phyloP scores from a whole-genome alignment of 441 rosid species.

The Syzygium malaccense region DNA sequence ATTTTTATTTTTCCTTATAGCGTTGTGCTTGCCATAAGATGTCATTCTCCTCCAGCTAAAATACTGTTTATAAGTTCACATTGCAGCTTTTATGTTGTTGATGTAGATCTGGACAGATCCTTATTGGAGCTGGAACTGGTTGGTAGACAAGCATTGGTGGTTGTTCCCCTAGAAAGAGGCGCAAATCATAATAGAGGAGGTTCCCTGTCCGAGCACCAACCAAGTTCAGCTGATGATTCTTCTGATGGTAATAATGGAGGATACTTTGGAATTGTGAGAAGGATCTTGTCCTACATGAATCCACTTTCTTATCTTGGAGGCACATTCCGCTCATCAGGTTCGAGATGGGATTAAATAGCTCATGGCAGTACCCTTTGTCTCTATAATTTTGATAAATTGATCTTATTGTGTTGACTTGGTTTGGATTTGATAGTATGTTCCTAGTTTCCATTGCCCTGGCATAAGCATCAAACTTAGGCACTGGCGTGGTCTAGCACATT shows the following conservation, averaged over 20 bases:
- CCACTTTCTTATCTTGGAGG: constrained; percentile 72
- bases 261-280: constrained; percentile 46
- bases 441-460: background rate
- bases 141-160: constrained; percentile 77
- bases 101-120: constrained; percentile 65
- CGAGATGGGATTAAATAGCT: constrained; percentile 31
- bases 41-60: background rate
- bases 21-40: background rate
- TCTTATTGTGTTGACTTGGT: background rate
- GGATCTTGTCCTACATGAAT: constrained; percentile 59
- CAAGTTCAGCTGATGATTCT: constrained; percentile 20
- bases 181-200: constrained; percentile 27
- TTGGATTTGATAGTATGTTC: background rate
- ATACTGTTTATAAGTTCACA: background rate
- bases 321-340: constrained; percentile 31
- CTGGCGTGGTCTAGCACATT: background rate
- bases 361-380: constrained; percentile 13
- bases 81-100: background rate
- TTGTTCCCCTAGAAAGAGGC: constrained; percentile 47
- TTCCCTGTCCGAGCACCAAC: constrained; percentile 15
- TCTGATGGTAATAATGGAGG: constrained; percentile 38
- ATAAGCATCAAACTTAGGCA: background rate
- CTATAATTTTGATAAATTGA: background rate
- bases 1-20: background rate
- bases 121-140: constrained; percentile 58